Conservation (phyloP, 805 yeast genomes). For the Kodamaea neixiangensis region DNA sequence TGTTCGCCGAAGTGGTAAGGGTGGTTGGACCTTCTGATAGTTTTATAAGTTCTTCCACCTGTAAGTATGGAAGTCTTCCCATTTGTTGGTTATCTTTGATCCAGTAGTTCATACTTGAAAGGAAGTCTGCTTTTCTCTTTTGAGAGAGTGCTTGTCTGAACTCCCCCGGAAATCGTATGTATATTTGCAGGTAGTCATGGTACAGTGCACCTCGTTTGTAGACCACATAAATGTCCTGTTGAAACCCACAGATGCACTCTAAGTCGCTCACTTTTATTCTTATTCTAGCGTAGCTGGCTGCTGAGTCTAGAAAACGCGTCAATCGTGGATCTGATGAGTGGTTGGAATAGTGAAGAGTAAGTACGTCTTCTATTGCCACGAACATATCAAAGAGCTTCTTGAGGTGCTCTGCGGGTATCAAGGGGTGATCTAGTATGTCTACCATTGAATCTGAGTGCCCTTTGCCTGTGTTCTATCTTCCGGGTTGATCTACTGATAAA, state of each 20-base stretch:
- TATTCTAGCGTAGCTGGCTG: conserved; percentile 18
- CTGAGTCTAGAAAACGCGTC: conserved; percentile 21
- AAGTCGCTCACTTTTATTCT: conserved; percentile 22
- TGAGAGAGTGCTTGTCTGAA: conserved; percentile 4
- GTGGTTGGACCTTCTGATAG: neutral
- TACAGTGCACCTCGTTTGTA: conserved; percentile 5
- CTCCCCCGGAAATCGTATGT: conserved; percentile 11
- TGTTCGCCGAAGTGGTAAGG: neutral
- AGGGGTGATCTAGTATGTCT: conserved; percentile 3
- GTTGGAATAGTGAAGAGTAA: conserved; percentile 35
- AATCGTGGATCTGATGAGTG: conserved; percentile 31
- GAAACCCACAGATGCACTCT: conserved; percentile 19
- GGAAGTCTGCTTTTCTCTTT: conserved; percentile 22
- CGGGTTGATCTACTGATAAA: no score
- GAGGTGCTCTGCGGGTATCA: conserved; percentile 5
- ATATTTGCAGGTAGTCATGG: conserved; percentile 10
- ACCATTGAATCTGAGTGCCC: neutral
- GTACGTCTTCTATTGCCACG: conserved; percentile 33
- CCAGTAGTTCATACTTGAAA: conserved; percentile 22
- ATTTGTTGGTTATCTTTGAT: conserved; percentile 17
- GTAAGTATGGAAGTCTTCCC: neutral
- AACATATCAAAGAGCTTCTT: conserved; percentile 14
- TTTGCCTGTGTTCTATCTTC: neutral
- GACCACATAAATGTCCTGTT: conserved; percentile 17
- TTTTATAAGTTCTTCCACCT: neutral